Conservation (phyloP, 1,284 basidiomycete genomes). For the Malassezia globosa region DNA sequence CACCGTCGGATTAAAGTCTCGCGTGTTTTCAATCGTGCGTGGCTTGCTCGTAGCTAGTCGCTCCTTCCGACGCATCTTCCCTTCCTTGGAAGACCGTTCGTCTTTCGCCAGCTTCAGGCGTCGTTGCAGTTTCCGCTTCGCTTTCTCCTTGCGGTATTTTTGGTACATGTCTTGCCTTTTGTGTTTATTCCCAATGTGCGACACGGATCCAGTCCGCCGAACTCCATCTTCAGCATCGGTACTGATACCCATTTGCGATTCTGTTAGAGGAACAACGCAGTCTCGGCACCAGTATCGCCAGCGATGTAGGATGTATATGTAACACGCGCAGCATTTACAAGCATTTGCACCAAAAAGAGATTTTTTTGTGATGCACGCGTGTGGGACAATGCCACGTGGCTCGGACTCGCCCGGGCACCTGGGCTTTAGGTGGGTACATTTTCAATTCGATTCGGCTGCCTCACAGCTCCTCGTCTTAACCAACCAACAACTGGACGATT, state of each 20-base stretch:
- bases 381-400: constrained; percentile 7
- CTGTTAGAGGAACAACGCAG: neutral
- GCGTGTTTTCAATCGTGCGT: constrained; percentile 81
- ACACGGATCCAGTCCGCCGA: constrained; percentile 22
- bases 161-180: constrained; percentile 44
- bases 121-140: constrained; percentile 67
- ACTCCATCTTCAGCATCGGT: neutral
- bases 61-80: constrained; percentile 61
- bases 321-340: no score
- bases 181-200: constrained; percentile 47
- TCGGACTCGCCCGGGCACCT: constrained; percentile 4
- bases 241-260: neutral
- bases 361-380: neutral
- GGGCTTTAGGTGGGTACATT: neutral
- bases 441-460: neutral
- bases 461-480: neutral
- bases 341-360: neutral
- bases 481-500: no score
- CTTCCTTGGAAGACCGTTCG: constrained; percentile 53
- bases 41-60: constrained; percentile 73
- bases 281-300: no score
- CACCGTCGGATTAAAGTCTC: constrained; percentile 76
- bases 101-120: constrained; percentile 55
- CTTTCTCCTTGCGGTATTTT: constrained; percentile 68
- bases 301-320: no score